Evolutionary conservation across 352 stramenopile species (phyloP), one percentile per base, ranked within the genome.

Genomic region (Globisporangium spiculum): DNA sequence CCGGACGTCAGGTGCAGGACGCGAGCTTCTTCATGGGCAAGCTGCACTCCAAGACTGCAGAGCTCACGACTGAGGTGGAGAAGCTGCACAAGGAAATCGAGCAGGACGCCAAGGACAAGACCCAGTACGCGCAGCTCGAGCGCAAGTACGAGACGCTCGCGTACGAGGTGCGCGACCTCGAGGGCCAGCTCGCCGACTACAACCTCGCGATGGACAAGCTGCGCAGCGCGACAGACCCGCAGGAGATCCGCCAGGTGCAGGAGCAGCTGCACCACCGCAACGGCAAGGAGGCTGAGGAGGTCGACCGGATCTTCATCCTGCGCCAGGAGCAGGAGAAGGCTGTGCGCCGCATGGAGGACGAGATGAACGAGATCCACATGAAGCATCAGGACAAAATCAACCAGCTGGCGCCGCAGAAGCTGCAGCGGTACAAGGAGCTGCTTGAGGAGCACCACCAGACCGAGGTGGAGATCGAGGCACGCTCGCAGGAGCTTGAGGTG

Each of bases 161-260:
- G 6, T 58, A 76, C 52, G 76, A 90, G 61, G 89, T 96, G 53
- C 84, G 92, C 27, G 79, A 91, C 52, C 67, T 97, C n/a, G 91
- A 98, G 74, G 93, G 93, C 2, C 91, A 94, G 54, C 75, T 98
- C 20, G 92, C 92, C 0, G 93, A 98, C 76, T 97, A 98, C 70
- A 98, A 98, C 72, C 76, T 98, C 26, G 93, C 93, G 24, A 97
- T 98, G 83, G 92, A 98, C 72, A 98, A 98, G 74, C 75, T 92
- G 41, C 76, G 83, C 32, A 93, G 84, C 44, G 76, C 75, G 16
- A 93, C 84, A 14, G 81, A 93, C 52, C 84, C 84, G 1, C 70
- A 68, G 1, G 82, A 91, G 72, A 91, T 91, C 65, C 79, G 78
- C 2, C 81, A 91, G 62, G 84, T 92, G 30, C 79, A 88, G 48